Percentiles rank a stretch among this genome's conserved stretches.
Evolutionary conservation across 805 yeast genomes (phyloP).

Genomic region (Saccharomycopsis capsularis): DNA sequence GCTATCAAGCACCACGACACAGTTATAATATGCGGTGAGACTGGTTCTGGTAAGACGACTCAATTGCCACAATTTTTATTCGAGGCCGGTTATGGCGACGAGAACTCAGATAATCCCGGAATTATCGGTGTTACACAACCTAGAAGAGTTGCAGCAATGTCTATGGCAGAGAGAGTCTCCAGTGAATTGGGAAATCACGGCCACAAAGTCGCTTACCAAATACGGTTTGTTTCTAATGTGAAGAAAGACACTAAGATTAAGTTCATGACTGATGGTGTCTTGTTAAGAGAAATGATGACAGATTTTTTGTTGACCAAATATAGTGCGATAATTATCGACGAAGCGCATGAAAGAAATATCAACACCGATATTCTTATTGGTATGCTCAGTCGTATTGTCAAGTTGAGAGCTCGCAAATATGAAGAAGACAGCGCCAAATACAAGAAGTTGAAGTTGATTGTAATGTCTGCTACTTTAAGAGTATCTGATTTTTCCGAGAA

Average conservation of each 20-base stretch:
- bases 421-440: conserved; percentile 38
- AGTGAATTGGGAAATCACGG: conserved; percentile 71
- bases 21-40: conserved; percentile 90
- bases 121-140: conserved; percentile 97
- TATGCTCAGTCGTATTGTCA: conserved; percentile 80
- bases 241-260: conserved; percentile 64
- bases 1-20: conserved; percentile 90
- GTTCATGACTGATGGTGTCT: conserved; percentile 93
- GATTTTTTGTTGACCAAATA: conserved; percentile 78
- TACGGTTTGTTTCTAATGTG: conserved; percentile 68
- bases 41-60: conserved; percentile 98
- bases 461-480: conserved; percentile 96
- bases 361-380: conserved; percentile 96
- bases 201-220: conserved; percentile 68
- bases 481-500: conserved; percentile 92
- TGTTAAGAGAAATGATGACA: conserved; percentile 84
- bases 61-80: conserved; percentile 94
- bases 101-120: conserved; percentile 64
- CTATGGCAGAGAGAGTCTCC: conserved; percentile 79
- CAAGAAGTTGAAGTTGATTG: conserved; percentile 69
- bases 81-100: conserved; percentile 83
- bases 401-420: conserved; percentile 54
- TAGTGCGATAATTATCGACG: conserved; percentile 86
- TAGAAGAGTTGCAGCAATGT: conserved; percentile 87
- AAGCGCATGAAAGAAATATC: conserved; percentile 95